Evolutionary conservation across 2,329 filamentous ascomycete genomes (phyloP).

Genomic region (Aureobasidium sp.): DNA sequence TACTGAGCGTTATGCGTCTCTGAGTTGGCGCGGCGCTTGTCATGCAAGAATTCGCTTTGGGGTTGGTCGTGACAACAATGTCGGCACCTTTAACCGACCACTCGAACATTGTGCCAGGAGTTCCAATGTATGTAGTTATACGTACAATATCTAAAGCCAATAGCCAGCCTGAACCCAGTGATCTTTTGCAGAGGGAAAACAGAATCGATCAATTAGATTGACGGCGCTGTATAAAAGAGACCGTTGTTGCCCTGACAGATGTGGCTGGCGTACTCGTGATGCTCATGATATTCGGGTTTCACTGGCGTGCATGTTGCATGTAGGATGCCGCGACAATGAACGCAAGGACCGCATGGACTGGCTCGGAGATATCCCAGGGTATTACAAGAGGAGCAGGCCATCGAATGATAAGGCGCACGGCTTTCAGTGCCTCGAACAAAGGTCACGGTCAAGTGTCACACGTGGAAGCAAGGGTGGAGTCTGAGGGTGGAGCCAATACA

Average conservation of each 20-base stretch:
- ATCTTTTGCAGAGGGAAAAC: not conserved
- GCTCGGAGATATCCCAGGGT: not conserved
- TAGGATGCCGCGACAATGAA: not conserved
- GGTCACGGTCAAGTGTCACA: conserved; percentile 6
- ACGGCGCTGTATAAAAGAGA: not conserved
- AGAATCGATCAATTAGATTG: not conserved
- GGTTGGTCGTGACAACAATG: not conserved
- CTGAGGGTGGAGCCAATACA: not conserved
- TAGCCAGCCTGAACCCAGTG: not conserved
- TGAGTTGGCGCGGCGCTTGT: conserved; percentile 1
- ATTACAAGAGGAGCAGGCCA: not conserved
- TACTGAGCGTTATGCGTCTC: not conserved
- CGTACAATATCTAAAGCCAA: not conserved
- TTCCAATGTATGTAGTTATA: too few species aligned
- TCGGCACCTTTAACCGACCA: not conserved
- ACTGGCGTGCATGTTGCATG: conserved; percentile 7
- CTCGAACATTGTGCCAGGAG: not conserved
- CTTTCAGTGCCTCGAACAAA: conserved; percentile 4
- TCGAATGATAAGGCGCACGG: not conserved
- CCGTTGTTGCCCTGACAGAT: not conserved
- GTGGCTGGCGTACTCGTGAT: not conserved
- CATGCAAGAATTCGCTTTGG: conserved; percentile 3
- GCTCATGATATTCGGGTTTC: conserved; percentile 3
- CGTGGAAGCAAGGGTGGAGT: conserved; percentile 6
- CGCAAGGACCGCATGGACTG: not conserved